Evolutionary conservation across 805 yeast genomes (phyloP).

Genomic region (Kazachstania taianensis): DNA sequence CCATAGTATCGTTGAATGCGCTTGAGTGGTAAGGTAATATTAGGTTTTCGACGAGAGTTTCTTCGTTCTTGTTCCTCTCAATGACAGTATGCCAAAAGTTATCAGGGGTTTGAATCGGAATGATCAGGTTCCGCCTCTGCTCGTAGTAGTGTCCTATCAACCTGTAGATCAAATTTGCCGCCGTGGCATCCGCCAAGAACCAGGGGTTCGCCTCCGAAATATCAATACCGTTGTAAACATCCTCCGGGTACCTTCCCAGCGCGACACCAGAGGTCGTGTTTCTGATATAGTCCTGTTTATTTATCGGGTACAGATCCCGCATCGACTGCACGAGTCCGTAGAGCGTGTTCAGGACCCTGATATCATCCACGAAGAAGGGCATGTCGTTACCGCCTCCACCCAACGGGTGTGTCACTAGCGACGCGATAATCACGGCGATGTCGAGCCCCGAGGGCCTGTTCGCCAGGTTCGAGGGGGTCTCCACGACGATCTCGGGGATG

Average conservation of each 20-base stretch:
- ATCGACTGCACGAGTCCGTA: constrained; percentile 53
- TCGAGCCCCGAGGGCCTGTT: constrained; percentile 59
- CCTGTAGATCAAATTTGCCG: constrained; percentile 53
- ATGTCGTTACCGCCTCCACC: constrained; percentile 20
- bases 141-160: constrained; percentile 37
- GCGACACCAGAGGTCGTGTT: constrained; percentile 44
- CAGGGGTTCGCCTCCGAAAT: constrained; percentile 83
- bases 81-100: constrained; percentile 17
- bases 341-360: constrained; percentile 52
- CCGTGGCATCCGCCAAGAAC: constrained; percentile 71
- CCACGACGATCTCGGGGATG: constrained; percentile 49
- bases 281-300: constrained; percentile 37
- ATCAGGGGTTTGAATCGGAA: constrained; percentile 24
- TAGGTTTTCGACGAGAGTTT: neutral
- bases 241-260: constrained; percentile 90
- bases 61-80: constrained; percentile 1
- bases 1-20: constrained; percentile 39
- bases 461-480: constrained; percentile 47
- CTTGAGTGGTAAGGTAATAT: constrained; percentile 20
- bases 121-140: constrained; percentile 35
- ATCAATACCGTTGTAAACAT: constrained; percentile 68
- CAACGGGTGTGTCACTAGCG: constrained; percentile 38
- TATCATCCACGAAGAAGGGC: constrained; percentile 56
- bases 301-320: constrained; percentile 70
- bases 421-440: constrained; percentile 50